Conservation (phyloP, 257 asterid genomes). For the Penstemon barbatus region DNA sequence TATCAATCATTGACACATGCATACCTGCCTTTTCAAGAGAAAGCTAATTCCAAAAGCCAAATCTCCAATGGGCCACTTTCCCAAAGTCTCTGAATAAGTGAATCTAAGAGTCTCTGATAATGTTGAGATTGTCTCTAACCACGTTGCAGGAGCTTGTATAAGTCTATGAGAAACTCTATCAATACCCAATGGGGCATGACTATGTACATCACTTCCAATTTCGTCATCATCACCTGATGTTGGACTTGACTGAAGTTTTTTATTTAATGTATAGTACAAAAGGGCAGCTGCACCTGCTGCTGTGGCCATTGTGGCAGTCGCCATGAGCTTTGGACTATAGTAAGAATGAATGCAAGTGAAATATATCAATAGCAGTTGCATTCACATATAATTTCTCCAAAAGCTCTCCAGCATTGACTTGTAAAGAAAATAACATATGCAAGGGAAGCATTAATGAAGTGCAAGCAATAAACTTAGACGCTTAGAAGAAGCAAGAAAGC, state of each 20-base stretch:
- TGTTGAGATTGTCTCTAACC: constrained; percentile 95
- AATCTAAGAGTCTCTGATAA: constrained; percentile 94
- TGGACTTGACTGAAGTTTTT: constrained; percentile 53
- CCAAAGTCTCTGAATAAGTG: constrained; percentile 95
- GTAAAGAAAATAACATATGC: constrained; percentile 11
- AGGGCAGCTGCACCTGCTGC: constrained; percentile 99
- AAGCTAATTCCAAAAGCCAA: constrained; percentile 97
- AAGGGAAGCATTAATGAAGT: constrained; percentile 29
- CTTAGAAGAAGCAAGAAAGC: neutral
- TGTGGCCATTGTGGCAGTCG: constrained; percentile 99
- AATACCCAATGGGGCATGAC: constrained; percentile 51
- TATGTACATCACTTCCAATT: constrained; percentile 45
- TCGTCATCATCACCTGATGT: constrained; percentile 59
- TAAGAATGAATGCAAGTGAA: constrained; percentile 19
- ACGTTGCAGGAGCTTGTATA: constrained; percentile 97
- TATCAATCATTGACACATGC: constrained; percentile 27
- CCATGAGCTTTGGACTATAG: constrained; percentile 65
- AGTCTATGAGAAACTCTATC: constrained; percentile 84
- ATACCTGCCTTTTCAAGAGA: constrained; percentile 92
- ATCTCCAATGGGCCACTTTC: constrained; percentile 99
- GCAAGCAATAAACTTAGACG: neutral
- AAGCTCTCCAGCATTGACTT: neutral
- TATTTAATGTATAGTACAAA: constrained; percentile 81
- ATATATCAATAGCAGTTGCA: constrained; percentile 17
- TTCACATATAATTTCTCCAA: neutral